Conservation (phyloP, 495 filamentous ascomycete species). For the Choiromyces venosus region DNA sequence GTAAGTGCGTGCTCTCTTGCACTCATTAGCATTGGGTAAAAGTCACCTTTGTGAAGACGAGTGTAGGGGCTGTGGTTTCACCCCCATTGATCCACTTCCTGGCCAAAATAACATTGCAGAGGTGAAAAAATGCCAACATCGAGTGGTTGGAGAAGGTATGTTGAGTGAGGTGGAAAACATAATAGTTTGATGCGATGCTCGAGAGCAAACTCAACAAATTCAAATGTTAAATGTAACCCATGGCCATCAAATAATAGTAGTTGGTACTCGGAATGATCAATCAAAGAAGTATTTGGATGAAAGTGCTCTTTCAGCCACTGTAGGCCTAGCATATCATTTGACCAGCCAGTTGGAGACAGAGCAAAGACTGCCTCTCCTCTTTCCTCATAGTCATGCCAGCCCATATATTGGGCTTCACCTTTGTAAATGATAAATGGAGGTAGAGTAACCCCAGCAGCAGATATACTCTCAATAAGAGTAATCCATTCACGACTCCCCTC, state of each 20-base stretch:
- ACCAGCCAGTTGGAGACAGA: conserved; percentile 8
- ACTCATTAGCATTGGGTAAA: conserved; percentile 7
- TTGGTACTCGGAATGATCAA: background rate
- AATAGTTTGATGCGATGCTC: conserved; percentile 10
- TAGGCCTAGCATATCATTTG: conserved; percentile 1
- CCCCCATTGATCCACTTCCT: conserved; percentile 2
- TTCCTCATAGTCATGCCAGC: no score
- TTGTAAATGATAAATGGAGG: conserved; percentile 13
- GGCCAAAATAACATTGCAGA: conserved; percentile 3
- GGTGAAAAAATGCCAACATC: conserved; percentile 15
- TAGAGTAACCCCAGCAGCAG: conserved; percentile 7
- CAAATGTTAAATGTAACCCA: conserved; percentile 5
- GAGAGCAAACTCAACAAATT: no score
- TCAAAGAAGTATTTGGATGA: background rate
- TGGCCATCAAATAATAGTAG: conserved; percentile 17
- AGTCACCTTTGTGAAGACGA: conserved; percentile 2
- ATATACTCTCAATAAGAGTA: conserved; percentile 11
- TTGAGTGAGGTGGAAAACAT: conserved; percentile 10
- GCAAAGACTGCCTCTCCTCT: conserved; percentile 1
- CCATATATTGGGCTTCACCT: conserved; percentile 10
- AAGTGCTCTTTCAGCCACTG: conserved; percentile 18
- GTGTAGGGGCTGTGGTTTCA: background rate
- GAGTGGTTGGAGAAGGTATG: conserved; percentile 9
- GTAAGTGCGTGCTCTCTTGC: conserved; percentile 7
- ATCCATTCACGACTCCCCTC: conserved; percentile 15